Conservation (phyloP, 352 stramenopile species). For the Globisporangium abappressorium region DNA sequence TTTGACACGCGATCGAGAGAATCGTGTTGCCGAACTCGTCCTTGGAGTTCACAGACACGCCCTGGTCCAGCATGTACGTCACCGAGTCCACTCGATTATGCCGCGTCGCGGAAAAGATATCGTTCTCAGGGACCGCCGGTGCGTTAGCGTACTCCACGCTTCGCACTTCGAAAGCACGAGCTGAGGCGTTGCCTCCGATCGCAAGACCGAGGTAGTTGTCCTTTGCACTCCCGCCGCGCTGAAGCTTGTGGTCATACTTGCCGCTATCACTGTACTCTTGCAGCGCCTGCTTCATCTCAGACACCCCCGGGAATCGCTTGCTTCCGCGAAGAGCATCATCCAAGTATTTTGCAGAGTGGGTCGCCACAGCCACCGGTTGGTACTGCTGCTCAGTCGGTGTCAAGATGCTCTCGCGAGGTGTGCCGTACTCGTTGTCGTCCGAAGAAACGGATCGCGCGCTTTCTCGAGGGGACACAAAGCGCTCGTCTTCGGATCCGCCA, state of each 20-base stretch:
- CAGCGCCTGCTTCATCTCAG: constrained; percentile 24
- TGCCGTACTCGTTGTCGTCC: constrained; percentile 58
- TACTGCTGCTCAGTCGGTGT: constrained; percentile 11
- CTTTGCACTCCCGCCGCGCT: constrained; percentile 1
- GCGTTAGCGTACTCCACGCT: constrained; percentile 18
- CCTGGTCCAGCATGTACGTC: constrained; percentile 80
- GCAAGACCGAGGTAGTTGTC: constrained; percentile 35
- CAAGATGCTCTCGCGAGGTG: constrained; percentile 39
- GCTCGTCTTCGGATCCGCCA: constrained; percentile 51
- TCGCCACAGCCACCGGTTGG: background rate
- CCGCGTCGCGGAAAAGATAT: constrained; percentile 83
- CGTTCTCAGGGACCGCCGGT: constrained; percentile 41
- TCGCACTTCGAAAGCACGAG: background rate
- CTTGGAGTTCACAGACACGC: constrained; percentile 71
- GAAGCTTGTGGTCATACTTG: constrained; percentile 14
- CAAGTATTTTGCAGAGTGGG: constrained; percentile 11
- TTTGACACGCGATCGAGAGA: constrained; percentile 87
- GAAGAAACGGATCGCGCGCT: constrained; percentile 62
- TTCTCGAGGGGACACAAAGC: constrained; percentile 52
- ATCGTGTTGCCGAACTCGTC: constrained; percentile 86
- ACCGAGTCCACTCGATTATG: constrained; percentile 87
- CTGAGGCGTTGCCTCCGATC: background rate
- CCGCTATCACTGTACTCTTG: constrained; percentile 1
- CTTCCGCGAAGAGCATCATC: constrained; percentile 10
- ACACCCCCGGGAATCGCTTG: constrained; percentile 14